These are phyloP conservation scores for Agapanthus africanus DNA, from an alignment of 106 monocot species.

Conservation along the genomic window DNA sequence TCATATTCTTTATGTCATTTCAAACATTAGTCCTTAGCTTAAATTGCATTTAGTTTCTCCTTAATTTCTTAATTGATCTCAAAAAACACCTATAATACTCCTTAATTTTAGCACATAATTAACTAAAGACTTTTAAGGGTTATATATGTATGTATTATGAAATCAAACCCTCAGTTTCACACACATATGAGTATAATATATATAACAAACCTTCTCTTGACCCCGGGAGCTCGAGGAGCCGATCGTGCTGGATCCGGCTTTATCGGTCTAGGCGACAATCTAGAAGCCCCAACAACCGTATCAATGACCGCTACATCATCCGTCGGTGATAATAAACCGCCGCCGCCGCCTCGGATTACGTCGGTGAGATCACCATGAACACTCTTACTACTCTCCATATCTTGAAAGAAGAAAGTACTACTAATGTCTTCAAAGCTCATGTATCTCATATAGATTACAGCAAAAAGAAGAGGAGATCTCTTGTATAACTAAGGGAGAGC, in stretches of 20 bases:
- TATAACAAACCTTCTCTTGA: neutral
- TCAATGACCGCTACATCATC: too few species aligned
- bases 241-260: too few species aligned
- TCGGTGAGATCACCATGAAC: constrained; percentile 8
- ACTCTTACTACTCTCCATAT: neutral
- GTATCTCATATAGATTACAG: neutral
- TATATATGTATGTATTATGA: neutral
- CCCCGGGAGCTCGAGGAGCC: neutral
- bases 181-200: neutral
- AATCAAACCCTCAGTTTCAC: neutral
- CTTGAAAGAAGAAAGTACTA: neutral
- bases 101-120: too few species aligned
- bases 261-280: too few species aligned
- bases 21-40: too few species aligned
- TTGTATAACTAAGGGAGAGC: too few species aligned
- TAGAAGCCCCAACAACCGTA: neutral
- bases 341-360: neutral
- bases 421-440: neutral
- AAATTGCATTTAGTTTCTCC: too few species aligned
- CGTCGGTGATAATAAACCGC: neutral
- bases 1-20: too few species aligned
- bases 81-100: too few species aligned
- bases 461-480: too few species aligned
- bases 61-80: neutral
- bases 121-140: too few species aligned